These are phyloP conservation scores for Bipolaris zeicola DNA, from an alignment of 2,329 filamentous ascomycete species.

Conservation along the genomic window DNA sequence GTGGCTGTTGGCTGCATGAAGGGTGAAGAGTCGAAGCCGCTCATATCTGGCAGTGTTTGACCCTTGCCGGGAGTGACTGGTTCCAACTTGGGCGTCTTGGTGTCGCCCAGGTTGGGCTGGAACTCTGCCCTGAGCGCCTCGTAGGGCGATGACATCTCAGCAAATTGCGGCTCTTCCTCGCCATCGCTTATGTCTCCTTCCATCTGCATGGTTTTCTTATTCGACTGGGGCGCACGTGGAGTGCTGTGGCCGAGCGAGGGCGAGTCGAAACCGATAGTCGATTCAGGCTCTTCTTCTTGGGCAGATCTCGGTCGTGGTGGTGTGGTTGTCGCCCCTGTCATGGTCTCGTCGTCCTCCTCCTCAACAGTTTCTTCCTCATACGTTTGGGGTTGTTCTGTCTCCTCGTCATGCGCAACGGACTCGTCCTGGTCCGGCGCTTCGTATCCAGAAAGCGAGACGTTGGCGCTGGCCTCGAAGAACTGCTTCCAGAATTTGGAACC, in stretches of 20 bases:
- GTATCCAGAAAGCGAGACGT: slow-evolving; percentile 94
- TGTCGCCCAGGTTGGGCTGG: slow-evolving; percentile 64
- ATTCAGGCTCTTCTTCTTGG: slow-evolving; percentile 49
- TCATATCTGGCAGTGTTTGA: slow-evolving; percentile 50
- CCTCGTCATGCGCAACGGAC: slow-evolving; percentile 55
- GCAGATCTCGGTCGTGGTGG: slow-evolving; percentile 43
- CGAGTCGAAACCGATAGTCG: slow-evolving; percentile 72
- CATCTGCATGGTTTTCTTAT: slow-evolving; percentile 19
- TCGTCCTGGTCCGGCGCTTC: slow-evolving; percentile 73
- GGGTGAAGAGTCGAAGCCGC: slow-evolving; percentile 56
- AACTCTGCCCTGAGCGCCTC: slow-evolving; percentile 74
- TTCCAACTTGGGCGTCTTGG: slow-evolving; percentile 35
- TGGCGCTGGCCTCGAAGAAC: slow-evolving; percentile 98
- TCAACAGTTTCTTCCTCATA: slow-evolving; percentile 54
- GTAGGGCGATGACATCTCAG: slow-evolving; percentile 76
- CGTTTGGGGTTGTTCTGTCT: slow-evolving; percentile 45
- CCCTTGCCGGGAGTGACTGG: slow-evolving; percentile 47
- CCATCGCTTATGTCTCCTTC: slow-evolving; percentile 20
- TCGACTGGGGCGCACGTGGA: slow-evolving; percentile 51
- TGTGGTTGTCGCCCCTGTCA: slow-evolving; percentile 53
- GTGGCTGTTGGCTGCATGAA: slow-evolving; percentile 53
- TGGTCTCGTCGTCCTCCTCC: slow-evolving; percentile 37
- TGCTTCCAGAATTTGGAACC: slow-evolving; percentile 99
- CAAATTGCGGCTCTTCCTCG: slow-evolving; percentile 55
- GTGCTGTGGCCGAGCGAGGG: slow-evolving; percentile 65